These are phyloP conservation scores for Pichia sp. DNA, from an alignment of 1,139 yeast species.

Conservation along the genomic window DNA sequence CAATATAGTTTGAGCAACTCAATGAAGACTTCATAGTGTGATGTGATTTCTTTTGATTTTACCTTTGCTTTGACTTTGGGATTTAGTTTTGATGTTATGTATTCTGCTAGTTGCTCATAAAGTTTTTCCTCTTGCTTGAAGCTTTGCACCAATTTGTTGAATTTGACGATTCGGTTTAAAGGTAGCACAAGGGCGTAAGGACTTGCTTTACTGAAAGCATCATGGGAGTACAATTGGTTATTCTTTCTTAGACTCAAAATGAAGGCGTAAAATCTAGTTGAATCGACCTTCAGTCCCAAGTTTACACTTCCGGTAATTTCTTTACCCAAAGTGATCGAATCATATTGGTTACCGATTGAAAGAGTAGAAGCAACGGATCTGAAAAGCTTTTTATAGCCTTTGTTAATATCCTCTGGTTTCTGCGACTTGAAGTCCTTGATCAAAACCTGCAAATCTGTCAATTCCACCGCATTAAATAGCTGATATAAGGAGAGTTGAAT, in stretches of 20 bases:
- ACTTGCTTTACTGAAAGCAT: constrained; percentile 36
- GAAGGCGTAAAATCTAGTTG: constrained; percentile 40
- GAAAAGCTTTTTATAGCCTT: constrained; percentile 28
- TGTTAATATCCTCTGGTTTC: constrained; percentile 20
- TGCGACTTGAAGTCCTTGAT: constrained; percentile 23
- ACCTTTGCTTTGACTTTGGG: not conserved
- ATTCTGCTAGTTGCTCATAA: constrained; percentile 21
- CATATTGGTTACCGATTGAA: constrained; percentile 27
- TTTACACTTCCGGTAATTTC: constrained; percentile 20
- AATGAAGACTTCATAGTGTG: constrained; percentile 35
- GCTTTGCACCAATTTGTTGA: constrained; percentile 32
- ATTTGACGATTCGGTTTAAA: constrained; percentile 33
- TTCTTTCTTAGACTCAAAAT: constrained; percentile 46
- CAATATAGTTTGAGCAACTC: constrained; percentile 46
- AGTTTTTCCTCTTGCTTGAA: constrained; percentile 33
- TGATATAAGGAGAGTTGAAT: constrained; percentile 48
- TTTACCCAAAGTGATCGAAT: constrained; percentile 30
- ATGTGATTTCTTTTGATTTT: constrained; percentile 23
- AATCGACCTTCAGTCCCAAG: constrained; percentile 14
- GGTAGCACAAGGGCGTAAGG: constrained; percentile 48
- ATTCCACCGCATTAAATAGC: constrained; percentile 37
- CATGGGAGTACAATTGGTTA: constrained; percentile 40
- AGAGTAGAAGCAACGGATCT: constrained; percentile 16
- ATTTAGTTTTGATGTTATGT: constrained; percentile 10
- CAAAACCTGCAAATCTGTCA: constrained; percentile 27